These are phyloP conservation scores for Clathrus columnatus DNA, from an alignment of 768 basidiomycete species.

Conservation along the genomic window DNA sequence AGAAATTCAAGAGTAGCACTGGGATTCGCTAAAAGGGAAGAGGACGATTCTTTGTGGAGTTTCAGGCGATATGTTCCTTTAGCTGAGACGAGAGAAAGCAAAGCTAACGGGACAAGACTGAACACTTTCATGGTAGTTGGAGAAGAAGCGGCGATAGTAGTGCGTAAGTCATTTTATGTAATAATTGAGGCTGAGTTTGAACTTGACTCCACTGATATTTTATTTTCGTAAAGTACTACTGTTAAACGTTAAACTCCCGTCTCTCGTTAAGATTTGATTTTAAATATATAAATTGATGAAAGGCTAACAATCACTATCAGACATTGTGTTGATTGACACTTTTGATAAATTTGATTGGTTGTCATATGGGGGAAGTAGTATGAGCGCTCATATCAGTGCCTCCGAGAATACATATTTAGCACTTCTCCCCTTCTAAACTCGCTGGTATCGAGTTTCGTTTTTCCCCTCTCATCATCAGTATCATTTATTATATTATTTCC, in stretches of 20 bases:
- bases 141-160: slow-evolving; percentile 15
- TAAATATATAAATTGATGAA: too few relatives aligned
- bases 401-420: too few relatives aligned
- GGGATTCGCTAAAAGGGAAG: slow-evolving; percentile 46
- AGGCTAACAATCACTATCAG: too few relatives aligned
- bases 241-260: too few relatives aligned
- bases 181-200: not conserved
- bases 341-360: not conserved
- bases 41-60: slow-evolving; percentile 68
- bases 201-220: too few relatives aligned
- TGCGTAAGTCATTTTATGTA: not conserved
- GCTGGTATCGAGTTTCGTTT: not conserved
- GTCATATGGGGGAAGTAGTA: too few relatives aligned
- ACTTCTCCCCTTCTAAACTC: not conserved
- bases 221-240: too few relatives aligned
- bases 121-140: slow-evolving; percentile 34
- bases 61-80: slow-evolving; percentile 74
- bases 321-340: not conserved
- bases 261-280: too few relatives aligned
- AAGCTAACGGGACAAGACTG: slow-evolving; percentile 30
- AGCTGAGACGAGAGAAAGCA: slow-evolving; percentile 38
- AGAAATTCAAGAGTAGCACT: slow-evolving; percentile 74
- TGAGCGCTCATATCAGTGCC: too few relatives aligned
- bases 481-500: not conserved
- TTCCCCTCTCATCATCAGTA: not conserved